phyloP scores from a whole-genome alignment of 106 monocot species.

The Hemerocallis citrina region DNA sequence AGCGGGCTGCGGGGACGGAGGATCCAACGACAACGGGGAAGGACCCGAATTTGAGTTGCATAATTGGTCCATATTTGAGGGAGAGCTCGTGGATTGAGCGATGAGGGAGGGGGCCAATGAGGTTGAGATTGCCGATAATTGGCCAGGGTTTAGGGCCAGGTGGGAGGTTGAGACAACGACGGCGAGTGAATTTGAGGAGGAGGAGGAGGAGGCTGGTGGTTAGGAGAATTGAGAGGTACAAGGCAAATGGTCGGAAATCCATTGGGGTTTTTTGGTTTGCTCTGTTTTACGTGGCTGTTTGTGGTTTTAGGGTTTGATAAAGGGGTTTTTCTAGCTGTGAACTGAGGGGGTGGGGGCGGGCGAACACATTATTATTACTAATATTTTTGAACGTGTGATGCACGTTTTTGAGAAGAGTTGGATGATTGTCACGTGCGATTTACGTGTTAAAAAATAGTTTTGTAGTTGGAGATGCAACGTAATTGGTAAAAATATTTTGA shows the following conservation, averaged over 20 bases:
- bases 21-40: conserved; percentile 39
- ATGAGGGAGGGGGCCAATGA: conserved; percentile 51
- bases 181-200: not conserved
- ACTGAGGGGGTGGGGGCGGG: no score
- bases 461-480: no score
- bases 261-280: not conserved
- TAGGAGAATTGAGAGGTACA: conserved; percentile 1
- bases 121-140: conserved; percentile 60
- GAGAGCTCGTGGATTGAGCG: conserved; percentile 43
- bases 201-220: conserved; percentile 5
- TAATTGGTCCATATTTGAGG: conserved; percentile 39
- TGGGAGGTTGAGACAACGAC: conserved; percentile 21
- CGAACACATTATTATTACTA: no score
- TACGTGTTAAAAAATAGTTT: no score
- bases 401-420: no score
- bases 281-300: not conserved
- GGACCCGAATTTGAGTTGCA: conserved; percentile 39
- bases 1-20: conserved; percentile 30
- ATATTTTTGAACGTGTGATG: no score
- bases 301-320: no score
- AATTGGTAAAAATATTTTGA: no score
- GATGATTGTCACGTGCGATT: no score
- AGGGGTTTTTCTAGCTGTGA: no score
- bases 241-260: conserved; percentile 9
- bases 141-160: conserved; percentile 53